Evolutionary conservation across 169 alveolate species (phyloP).

Genomic region (Eimeria praecox): DNA sequence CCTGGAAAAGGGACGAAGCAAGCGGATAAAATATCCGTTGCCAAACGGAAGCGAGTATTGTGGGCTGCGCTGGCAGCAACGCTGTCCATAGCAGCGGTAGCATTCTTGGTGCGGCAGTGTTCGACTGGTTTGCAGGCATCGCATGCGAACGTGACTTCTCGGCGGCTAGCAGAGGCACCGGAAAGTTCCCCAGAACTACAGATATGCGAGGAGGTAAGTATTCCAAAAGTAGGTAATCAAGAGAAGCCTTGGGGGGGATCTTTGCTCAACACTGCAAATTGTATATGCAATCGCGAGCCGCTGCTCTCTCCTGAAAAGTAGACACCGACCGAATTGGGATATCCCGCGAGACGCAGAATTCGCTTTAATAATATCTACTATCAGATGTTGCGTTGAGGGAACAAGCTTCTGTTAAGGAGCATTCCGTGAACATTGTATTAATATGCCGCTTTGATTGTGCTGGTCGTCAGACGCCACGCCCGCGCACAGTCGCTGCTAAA

Average conservation of each 20-base stretch:
- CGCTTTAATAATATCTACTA: neutral
- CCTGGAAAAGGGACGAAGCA: neutral
- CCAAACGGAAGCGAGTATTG: neutral
- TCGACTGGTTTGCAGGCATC: constrained; percentile 2
- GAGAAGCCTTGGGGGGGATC: neutral
- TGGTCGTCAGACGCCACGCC: neutral
- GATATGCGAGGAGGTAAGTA: neutral
- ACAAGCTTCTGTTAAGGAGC: neutral
- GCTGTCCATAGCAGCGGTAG: constrained; percentile 1
- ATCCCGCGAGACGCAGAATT: neutral
- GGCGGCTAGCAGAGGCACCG: constrained; percentile 9
- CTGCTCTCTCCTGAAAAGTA: neutral
- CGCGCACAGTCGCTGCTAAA: neutral
- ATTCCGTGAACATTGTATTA: neutral
- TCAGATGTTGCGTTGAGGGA: neutral
- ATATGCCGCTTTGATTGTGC: neutral
- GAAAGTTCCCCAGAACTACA: neutral
- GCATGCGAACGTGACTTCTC: neutral
- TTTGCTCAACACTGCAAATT: neutral
- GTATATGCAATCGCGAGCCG: neutral
- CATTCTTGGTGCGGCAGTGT: neutral
- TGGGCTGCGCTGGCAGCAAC: constrained; percentile 9
- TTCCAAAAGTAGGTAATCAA: neutral
- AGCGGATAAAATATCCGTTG: neutral
- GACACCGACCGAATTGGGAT: neutral